Conservation (phyloP, 73 alveolate species). For the Tetrahymena elliotti region DNA sequence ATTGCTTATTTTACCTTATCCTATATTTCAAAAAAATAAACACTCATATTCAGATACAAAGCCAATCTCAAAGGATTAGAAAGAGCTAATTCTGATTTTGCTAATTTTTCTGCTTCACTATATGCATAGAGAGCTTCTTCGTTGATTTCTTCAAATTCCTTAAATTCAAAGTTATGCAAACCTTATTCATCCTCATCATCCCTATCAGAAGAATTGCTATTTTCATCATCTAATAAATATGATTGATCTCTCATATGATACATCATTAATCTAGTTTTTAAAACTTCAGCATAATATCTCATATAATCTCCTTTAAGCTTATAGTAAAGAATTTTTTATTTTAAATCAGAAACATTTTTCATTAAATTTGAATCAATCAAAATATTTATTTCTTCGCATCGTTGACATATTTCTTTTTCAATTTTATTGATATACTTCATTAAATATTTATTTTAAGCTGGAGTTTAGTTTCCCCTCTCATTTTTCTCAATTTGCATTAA, state of each 20-base stretch:
- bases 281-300: constrained; percentile 87
- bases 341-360: constrained; percentile 51
- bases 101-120: constrained; percentile 75
- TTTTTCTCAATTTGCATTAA: constrained; percentile 59
- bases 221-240: not conserved
- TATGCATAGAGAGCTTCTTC: constrained; percentile 78
- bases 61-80: not conserved
- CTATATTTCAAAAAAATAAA: not conserved
- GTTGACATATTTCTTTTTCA: constrained; percentile 64
- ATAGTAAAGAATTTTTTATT: constrained; percentile 71
- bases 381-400: constrained; percentile 60
- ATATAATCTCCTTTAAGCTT: constrained; percentile 93
- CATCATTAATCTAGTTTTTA: constrained; percentile 27
- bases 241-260: not conserved
- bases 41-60: not conserved
- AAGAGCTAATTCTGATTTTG: constrained; percentile 22
- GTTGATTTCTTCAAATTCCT: constrained; percentile 61
- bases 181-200: not conserved
- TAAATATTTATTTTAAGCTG: constrained; percentile 49
- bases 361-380: constrained; percentile 59
- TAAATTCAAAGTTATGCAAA: not conserved
- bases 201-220: not conserved
- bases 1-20: not conserved
- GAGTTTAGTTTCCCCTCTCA: constrained; percentile 61
- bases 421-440: constrained; percentile 60